Conservation (phyloP, 331 rosid genomes). For the Rhamnella rubrinervis region DNA sequence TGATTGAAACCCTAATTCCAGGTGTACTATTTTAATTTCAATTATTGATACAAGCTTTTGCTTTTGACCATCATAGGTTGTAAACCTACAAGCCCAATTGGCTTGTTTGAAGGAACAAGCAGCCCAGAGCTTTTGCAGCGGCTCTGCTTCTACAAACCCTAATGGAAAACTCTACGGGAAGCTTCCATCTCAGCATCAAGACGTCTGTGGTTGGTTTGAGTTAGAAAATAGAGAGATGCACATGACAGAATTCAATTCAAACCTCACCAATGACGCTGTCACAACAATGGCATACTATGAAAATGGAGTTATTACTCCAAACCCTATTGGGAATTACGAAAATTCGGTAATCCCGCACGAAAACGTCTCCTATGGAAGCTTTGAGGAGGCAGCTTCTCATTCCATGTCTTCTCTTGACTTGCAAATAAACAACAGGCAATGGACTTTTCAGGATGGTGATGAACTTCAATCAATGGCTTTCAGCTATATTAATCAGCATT, state of each 20-base stretch:
- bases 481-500: constrained; percentile 47
- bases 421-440: constrained; percentile 47
- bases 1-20: constrained; percentile 38
- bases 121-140: constrained; percentile 43
- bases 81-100: constrained; percentile 79
- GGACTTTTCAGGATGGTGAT: constrained; percentile 50
- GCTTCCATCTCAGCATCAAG: constrained; percentile 33
- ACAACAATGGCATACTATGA: constrained; percentile 35
- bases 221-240: constrained; percentile 34
- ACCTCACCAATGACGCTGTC: constrained; percentile 19
- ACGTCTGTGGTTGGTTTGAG: constrained; percentile 58
- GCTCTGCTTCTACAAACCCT: constrained; percentile 50
- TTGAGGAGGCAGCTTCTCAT: constrained; percentile 53
- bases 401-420: constrained; percentile 49
- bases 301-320: constrained; percentile 27
- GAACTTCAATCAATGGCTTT: constrained; percentile 75
- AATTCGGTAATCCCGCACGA: constrained; percentile 49
- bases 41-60: not conserved
- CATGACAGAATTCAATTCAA: constrained; percentile 34
- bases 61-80: constrained; percentile 44
- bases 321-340: constrained; percentile 47
- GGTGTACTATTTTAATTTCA: constrained; percentile 11
- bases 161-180: constrained; percentile 43
- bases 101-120: constrained; percentile 80
- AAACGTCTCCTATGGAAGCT: constrained; percentile 61